phyloP scores from a whole-genome alignment of 495 filamentous ascomycete species.

The Talaromyces trachyspermus region DNA sequence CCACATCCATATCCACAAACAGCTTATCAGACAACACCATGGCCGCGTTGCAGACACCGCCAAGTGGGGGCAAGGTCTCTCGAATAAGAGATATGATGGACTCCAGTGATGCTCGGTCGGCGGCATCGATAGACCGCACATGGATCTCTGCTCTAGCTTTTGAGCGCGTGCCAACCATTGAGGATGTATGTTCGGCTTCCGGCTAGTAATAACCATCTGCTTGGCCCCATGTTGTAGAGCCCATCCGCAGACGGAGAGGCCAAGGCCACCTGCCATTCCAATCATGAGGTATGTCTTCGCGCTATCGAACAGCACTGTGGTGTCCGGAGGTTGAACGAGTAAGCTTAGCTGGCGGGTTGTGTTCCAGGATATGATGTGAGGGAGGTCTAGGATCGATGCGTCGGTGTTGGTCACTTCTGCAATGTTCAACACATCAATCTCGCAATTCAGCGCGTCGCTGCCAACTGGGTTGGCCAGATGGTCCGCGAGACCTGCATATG shows the following conservation, averaged over 20 bases:
- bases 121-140: constrained; percentile 11
- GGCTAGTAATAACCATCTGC: background rate
- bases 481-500: too few relatives aligned
- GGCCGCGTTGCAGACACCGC: constrained; percentile 15
- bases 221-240: constrained; percentile 16
- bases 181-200: background rate
- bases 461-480: too few relatives aligned
- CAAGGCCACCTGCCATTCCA: constrained; percentile 19
- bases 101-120: background rate
- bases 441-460: too few relatives aligned
- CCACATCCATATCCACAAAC: constrained; percentile 9
- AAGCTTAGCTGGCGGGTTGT: too few relatives aligned
- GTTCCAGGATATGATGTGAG: too few relatives aligned
- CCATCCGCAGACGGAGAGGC: constrained; percentile 18
- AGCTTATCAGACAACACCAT: constrained; percentile 14
- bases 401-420: too few relatives aligned
- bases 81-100: background rate
- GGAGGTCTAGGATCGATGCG: too few relatives aligned
- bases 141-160: constrained; percentile 13
- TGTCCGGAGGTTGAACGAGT: background rate
- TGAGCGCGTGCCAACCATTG: background rate
- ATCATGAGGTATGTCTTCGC: constrained; percentile 18
- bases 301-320: background rate
- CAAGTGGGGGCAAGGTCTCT: constrained; percentile 11
- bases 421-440: too few relatives aligned